Evolutionary conservation across 176 grass and related monocot species (phyloP).

Genomic region (Calamus simplicifolius): DNA sequence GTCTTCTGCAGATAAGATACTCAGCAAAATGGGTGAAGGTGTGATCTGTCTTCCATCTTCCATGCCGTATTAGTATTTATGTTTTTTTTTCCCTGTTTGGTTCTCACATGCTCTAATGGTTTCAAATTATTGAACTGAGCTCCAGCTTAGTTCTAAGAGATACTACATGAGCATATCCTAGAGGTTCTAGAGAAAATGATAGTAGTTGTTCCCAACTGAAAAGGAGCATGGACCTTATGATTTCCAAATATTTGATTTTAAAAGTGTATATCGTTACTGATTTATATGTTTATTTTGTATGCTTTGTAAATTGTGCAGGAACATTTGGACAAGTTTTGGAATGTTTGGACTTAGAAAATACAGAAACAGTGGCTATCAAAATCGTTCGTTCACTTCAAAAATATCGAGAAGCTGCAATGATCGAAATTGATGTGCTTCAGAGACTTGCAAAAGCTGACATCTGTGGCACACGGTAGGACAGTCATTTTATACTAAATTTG

Average conservation of each 20-base stretch:
- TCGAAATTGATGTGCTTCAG: constrained; percentile 95
- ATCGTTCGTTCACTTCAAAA: constrained; percentile 87
- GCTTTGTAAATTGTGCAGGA: constrained; percentile 25
- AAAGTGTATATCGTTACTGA: no score
- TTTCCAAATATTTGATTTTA: no score
- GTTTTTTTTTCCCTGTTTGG: neutral
- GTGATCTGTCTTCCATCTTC: constrained; percentile 17
- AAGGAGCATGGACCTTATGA: no score
- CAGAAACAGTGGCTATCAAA: constrained; percentile 91
- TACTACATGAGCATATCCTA: no score
- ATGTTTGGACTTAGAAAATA: constrained; percentile 91
- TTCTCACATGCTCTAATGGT: no score
- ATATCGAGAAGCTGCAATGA: constrained; percentile 97
- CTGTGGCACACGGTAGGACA: constrained; percentile 62
- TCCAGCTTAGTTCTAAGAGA: no score
- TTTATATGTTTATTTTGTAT: no score
- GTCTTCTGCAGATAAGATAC: constrained; percentile 78
- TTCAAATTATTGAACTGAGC: no score
- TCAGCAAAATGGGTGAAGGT: constrained; percentile 99
- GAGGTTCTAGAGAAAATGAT: no score
- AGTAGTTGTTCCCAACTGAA: no score
- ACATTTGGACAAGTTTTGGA: constrained; percentile 99
- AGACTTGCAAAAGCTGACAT: constrained; percentile 79
- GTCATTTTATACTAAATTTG: constrained; percentile 23
- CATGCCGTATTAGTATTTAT: neutral